Percentiles rank a stretch among this genome's conserved stretches.
These are phyloP conservation scores for Cadophora gregata DNA, from an alignment of 2,329 filamentous ascomycete genomes.

Conservation along the genomic window DNA sequence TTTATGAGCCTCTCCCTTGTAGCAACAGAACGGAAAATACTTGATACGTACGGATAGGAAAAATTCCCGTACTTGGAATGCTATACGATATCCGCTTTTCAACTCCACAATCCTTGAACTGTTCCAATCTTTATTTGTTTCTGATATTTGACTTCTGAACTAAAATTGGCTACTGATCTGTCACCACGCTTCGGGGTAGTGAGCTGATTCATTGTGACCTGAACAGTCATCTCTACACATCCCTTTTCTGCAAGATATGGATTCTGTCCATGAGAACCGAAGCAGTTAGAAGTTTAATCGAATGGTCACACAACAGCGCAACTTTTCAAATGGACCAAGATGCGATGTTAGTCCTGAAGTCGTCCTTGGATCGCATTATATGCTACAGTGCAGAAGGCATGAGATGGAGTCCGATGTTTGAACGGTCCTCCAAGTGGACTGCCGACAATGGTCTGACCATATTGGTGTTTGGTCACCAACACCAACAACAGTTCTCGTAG, in stretches of 20 bases:
- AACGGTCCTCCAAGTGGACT: slow-evolving; percentile 63
- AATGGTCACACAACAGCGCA: slow-evolving; percentile 59
- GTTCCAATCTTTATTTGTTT: background rate
- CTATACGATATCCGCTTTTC: slow-evolving; percentile 10
- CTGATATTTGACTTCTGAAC: background rate
- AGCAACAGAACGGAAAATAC: slow-evolving; percentile 26
- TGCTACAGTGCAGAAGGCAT: slow-evolving; percentile 78
- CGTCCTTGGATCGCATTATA: slow-evolving; percentile 75
- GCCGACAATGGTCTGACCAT: slow-evolving; percentile 75
- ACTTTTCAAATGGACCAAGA: slow-evolving; percentile 46
- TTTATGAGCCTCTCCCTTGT: slow-evolving; percentile 36
- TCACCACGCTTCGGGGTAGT: background rate
- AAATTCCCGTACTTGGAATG: slow-evolving; percentile 3
- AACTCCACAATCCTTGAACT: background rate
- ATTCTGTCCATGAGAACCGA: slow-evolving; percentile 73
- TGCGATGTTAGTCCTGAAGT: slow-evolving; percentile 62
- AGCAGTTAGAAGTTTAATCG: slow-evolving; percentile 59
- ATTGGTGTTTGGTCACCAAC: slow-evolving; percentile 68
- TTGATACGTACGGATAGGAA: slow-evolving; percentile 4
- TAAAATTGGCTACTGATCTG: background rate
- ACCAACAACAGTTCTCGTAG: slow-evolving; percentile 88
- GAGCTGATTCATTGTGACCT: too few species aligned
- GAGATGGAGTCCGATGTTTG: slow-evolving; percentile 75
- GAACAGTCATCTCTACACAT: slow-evolving; percentile 79
- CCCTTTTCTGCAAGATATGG: slow-evolving; percentile 75